A percentile compares a stretch with the other conserved stretches of the same genome.
Evolutionary conservation across 108 stramenopile species (phyloP).

Genomic region (Thalassiosira profunda): DNA sequence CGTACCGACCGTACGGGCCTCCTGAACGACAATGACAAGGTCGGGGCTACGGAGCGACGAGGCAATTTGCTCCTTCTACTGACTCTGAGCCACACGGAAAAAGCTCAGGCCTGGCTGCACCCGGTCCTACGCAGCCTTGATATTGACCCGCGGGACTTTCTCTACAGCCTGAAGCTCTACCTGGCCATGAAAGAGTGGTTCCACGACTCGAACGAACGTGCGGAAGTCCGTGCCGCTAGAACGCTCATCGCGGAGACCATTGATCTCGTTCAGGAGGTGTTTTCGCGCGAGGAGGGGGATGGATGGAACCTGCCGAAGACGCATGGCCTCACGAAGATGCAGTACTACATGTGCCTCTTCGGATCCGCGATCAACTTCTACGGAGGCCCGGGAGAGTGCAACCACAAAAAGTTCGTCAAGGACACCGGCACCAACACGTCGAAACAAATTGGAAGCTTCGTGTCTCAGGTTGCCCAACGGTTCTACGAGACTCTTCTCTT

Average conservation of each 20-base stretch:
- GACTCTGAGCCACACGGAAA: not conserved
- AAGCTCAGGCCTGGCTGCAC: not conserved
- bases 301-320: conserved; percentile 4
- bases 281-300: not conserved
- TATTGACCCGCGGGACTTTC: not conserved
- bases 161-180: not conserved
- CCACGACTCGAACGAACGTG: not conserved
- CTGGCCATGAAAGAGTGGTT: conserved; percentile 5
- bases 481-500: not conserved
- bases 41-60: not conserved
- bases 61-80: not conserved
- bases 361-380: conserved; percentile 11
- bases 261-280: not conserved
- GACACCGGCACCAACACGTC: not conserved
- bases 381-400: conserved; percentile 8
- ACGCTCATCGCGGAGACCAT: not conserved
- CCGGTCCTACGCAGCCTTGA: not conserved
- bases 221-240: not conserved
- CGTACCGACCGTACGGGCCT: not conserved
- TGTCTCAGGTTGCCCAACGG: not conserved
- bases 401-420: conserved; percentile 10
- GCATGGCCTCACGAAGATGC: not conserved
- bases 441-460: not conserved
- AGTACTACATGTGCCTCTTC: not conserved
- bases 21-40: not conserved